Evolutionary conservation across 2,329 filamentous ascomycete species (phyloP).

Genomic region (Colletotrichum sojae): DNA sequence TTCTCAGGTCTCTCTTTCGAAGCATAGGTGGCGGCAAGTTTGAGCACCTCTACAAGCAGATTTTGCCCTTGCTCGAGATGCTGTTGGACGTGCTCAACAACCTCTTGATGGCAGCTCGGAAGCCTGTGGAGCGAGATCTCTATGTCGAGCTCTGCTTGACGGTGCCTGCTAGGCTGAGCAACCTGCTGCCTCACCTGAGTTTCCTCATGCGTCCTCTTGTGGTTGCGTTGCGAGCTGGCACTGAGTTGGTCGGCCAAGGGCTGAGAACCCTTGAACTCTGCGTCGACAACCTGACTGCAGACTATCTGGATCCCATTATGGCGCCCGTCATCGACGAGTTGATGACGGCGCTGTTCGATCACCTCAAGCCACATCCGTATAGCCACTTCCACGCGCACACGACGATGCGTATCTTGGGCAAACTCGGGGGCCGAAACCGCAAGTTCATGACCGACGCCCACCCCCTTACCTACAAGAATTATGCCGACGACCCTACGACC

Average conservation of each 20-base stretch:
- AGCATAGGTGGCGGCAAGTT: conserved; percentile 98
- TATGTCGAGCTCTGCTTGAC: conserved; percentile 98
- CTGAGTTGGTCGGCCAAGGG: conserved; percentile 94
- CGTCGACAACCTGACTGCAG: conserved; percentile 97
- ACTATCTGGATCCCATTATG: conserved; percentile 99
- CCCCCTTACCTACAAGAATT: conserved; percentile 85
- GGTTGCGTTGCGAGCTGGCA: conserved; percentile 92
- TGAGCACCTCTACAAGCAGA: conserved; percentile 98
- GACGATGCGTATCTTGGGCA: conserved; percentile 96
- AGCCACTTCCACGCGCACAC: conserved; percentile 98
- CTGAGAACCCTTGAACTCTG: conserved; percentile 94
- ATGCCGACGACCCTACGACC: conserved; percentile 88
- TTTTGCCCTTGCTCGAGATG: conserved; percentile 96
- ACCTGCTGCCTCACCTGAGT: conserved; percentile 93
- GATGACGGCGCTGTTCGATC: conserved; percentile 97
- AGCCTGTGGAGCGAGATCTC: conserved; percentile 90
- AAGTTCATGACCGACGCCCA: conserved; percentile 95
- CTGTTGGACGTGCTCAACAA: conserved; percentile 97
- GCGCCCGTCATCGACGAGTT: conserved; percentile 98
- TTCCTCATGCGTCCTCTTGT: conserved; percentile 98
- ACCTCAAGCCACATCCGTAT: conserved; percentile 93
- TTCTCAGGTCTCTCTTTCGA: conserved; percentile 91
- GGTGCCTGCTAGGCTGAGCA: conserved; percentile 93
- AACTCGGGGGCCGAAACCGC: conserved; percentile 93
- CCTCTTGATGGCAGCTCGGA: conserved; percentile 88